Base-by-base conservation (phyloP, 1,139 yeast species). In the Geotrichum macrosporum region DNA sequence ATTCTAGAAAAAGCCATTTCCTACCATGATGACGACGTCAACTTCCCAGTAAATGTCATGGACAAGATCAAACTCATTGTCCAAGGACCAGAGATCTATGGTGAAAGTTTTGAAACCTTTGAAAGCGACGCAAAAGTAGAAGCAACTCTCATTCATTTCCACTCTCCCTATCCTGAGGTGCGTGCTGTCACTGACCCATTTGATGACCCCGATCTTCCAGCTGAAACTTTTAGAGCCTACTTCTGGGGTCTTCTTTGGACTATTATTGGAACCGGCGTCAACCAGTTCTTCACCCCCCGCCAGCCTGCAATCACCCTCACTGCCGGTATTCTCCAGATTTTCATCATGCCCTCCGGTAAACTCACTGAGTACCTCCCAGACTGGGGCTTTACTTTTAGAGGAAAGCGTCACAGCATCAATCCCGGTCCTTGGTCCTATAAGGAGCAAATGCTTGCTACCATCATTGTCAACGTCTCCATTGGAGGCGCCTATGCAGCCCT, bases 381-480 rank as follows among this genome's bases (percentile, higher is more conserved):
- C 46, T 67, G 72, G 71, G 72, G 70, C 16, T 60, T 77, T 57
- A 70, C 58, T 31, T 62, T 59, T 53, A 65, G 64, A 54, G 74
- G 70, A 35, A 58, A 52, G 44, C 66, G 67, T 47, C 50, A 62
- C 55, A 61, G 75, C 45, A 55, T 77, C 55, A 72, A 80, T 63
- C 79, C 80, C 2, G 81, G 81, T 12, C 79, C 80, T 6, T 82
- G 85, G 84, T 68, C 74, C 29, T 73, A 68, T 58, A 82, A 83
- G 60, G 89, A 82, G 58, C 86, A 81, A 67, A 78, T 78, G 81
- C 67, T 78, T 51, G 67, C 78, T 2, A 73, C 82, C 1, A 46
- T 56, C 35, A 55, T 56, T 30, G 49, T 55, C 36, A 46, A 50
- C 21, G 56, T 55, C 27, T 48, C 58, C 22, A 50, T 50, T 21